Evolutionary conservation across 306 rosid species (phyloP).

Genomic region (Cucurbita ficifolia): DNA sequence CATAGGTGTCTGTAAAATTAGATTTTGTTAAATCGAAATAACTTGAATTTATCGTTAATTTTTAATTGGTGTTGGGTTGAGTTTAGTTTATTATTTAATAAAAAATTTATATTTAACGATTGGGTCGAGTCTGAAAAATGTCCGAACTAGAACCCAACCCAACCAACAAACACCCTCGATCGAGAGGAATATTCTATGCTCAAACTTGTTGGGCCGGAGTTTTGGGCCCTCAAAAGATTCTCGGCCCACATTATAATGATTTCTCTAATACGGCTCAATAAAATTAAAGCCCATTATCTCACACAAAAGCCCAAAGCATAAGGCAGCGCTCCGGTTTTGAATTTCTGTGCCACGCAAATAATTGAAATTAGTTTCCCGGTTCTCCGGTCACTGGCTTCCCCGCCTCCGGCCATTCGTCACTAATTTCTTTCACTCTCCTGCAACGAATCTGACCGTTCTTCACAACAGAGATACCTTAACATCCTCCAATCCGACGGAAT

Average conservation of each 20-base stretch:
- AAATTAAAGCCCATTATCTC: background rate
- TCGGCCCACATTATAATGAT: background rate
- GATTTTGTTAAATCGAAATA: too few relatives aligned
- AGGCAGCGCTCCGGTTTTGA: background rate
- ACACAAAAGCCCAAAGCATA: background rate
- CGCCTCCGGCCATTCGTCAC: background rate
- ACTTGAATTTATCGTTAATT: too few relatives aligned
- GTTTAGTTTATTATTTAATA: too few relatives aligned
- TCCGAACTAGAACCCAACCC: too few relatives aligned
- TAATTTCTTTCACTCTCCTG: background rate
- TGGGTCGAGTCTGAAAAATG: too few relatives aligned
- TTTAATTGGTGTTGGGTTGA: too few relatives aligned
- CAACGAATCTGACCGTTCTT: background rate
- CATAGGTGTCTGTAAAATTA: too few relatives aligned
- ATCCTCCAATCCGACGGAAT: conserved; percentile 7
- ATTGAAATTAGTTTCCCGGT: background rate
- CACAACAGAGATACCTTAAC: background rate
- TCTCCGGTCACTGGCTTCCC: background rate
- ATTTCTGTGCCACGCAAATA: background rate
- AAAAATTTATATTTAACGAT: too few relatives aligned
- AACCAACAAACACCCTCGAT: too few relatives aligned
- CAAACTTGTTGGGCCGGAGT: background rate
- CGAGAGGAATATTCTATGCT: background rate
- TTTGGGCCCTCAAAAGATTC: background rate
- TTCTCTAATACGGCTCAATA: background rate